phyloP scores from a whole-genome alignment of 2,329 filamentous ascomycete species.

The Xylariaceae sp. region DNA sequence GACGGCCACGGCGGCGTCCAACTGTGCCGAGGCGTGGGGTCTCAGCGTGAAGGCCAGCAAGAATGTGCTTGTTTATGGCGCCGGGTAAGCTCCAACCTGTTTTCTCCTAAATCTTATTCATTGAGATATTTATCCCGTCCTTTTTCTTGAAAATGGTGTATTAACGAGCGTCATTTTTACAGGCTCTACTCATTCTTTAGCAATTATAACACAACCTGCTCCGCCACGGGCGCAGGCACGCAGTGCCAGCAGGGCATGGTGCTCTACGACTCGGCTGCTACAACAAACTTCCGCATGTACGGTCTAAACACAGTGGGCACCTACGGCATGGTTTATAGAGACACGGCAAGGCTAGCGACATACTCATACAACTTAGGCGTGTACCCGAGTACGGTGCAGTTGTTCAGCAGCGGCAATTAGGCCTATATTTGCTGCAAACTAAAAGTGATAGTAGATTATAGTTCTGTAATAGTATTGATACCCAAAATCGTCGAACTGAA shows the following conservation, averaged over 20 bases:
- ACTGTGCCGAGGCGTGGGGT: constrained; percentile 68
- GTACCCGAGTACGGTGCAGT: constrained; percentile 35
- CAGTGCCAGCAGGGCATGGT: constrained; percentile 55
- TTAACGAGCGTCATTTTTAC: not conserved
- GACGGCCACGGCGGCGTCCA: constrained; percentile 35
- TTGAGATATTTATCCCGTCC: not conserved
- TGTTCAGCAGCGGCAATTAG: constrained; percentile 29
- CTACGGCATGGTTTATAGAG: constrained; percentile 35
- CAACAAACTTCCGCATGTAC: constrained; percentile 35
- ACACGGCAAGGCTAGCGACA: constrained; percentile 34
- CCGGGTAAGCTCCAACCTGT: constrained; percentile 49
- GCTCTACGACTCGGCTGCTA: constrained; percentile 33
- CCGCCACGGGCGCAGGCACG: constrained; percentile 46
- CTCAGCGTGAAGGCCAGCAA: constrained; percentile 64
- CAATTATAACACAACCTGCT: constrained; percentile 62
- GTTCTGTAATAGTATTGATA: not conserved
- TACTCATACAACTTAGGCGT: constrained; percentile 35
- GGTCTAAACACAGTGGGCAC: constrained; percentile 36
- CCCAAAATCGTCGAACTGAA: no score
- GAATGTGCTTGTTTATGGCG: constrained; percentile 66
- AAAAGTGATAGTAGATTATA: not conserved
- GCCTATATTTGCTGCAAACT: not conserved
- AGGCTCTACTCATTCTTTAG: constrained; percentile 70
- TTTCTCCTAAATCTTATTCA: not conserved
- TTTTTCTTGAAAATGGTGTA: not conserved